Base-by-base conservation (phyloP, 106 monocot genomes). In the Allium cepa region DNA sequence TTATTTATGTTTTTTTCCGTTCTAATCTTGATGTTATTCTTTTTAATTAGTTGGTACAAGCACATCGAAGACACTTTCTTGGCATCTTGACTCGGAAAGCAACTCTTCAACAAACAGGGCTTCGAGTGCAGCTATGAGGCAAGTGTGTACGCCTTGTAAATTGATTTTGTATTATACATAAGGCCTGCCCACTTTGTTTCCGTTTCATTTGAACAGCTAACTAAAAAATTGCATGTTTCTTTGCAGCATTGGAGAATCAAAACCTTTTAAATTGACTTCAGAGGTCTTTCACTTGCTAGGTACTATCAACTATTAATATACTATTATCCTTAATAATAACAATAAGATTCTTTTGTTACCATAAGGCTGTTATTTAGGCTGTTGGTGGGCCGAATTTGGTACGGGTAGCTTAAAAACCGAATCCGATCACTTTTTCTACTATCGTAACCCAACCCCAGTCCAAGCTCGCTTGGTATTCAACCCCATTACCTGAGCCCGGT, bases 81-180 rank as follows among this genome's bases (percentile, higher is more conserved):
- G 94, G 87, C 88, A 85, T 83, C 77, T 95, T 26, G 68, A 85
- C 22, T 67, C 91, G 10, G 94, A 95, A 69, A 75, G 70, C 46
- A 77, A 60, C 48, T 64, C 88, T 45, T 47, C 62, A 17, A 63
- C 79, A 62, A 81, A 69, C 74, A 75, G 77, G 72, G 27, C 76
- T 66, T 13, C 77, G 7, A 75, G 52, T 58, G 26, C 76, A 71
- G 48, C 66, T 67, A 59, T 28, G 45, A 45, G 67, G 94, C 65
- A 80, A 79, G 64, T 26, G 46, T 53, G 28, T 71, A 2, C 10
- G 45, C 51, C 47, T 9, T 22, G 13, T 0, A 56, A 46, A 57
- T 51, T 1, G 18, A 46, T 26, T 65, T 10, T 17, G 69, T 11
- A 28, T 47, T 49, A 4, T 62, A 17, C 45, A 50, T 56, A 56